Evolutionary conservation across 345 rosid species (phyloP), one percentile per base, ranked within the genome.

Genomic region (Punica granatum): DNA sequence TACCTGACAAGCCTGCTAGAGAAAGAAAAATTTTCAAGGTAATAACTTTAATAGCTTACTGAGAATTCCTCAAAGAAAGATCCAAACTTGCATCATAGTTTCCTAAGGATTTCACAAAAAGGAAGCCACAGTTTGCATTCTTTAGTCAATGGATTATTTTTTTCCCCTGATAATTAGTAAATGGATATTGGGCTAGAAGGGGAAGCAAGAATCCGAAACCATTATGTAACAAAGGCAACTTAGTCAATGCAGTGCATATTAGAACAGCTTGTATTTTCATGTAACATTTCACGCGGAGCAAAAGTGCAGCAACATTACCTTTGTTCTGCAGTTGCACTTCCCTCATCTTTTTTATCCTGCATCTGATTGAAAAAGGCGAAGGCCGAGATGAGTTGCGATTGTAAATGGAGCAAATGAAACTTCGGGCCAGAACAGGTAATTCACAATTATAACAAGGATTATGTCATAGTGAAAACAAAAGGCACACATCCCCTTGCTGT

Each of bases 261-360:
- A 5, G 6, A 37, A 37, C 5, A 5, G 6, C 41, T 5, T 5
- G 41, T 11, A 37, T 11, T 37, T 11, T 37, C 11, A 5, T n/a
- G 37, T 26, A 63, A 64, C 32, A 37, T 68, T 31, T 28, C 35
- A 49, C 7, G 19, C 13, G 44, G 30, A 42, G 49, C 34, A 46
- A 19, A 48, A 61, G 54, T 43, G 31, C 41, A 11, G 39, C 25
- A 63, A 34, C 48, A 51, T 4, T 33, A 75, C 68, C 39, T 44
- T 37, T 26, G 33, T 6, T 42, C 39, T 0, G 41, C 26, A 28
- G 46, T 15, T 67, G 37, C 41, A 64, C 63, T 54, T 26, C 33
- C 35, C 19, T 39, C 66, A 43, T 49, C 56, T 58, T 49, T 33
- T 18, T 70, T 30, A 34, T 63, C 73, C 73, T 70, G 63, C 54